Percentiles rank a stretch among this genome's conserved stretches.
phyloP scores from a whole-genome alignment of 176 grass and related monocot genomes.

The Oryza coarctata region DNA sequence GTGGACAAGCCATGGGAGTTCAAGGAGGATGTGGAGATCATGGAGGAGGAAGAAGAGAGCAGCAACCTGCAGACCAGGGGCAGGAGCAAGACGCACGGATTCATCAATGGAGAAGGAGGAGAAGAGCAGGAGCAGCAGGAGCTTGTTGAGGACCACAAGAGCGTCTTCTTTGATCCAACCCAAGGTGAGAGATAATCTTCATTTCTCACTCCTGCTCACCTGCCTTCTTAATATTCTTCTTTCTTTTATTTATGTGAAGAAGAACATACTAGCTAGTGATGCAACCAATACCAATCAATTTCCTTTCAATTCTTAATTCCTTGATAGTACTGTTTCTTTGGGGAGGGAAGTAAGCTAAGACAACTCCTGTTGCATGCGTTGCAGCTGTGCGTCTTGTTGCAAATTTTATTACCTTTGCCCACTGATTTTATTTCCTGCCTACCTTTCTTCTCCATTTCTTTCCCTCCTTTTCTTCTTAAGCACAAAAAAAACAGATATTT shows the following conservation, averaged over 20 bases:
- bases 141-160: conserved; percentile 25
- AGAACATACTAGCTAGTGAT: too few species aligned
- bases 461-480: neutral
- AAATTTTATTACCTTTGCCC: too few species aligned
- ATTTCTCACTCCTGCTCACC: neutral
- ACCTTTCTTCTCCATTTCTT: neutral
- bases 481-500: neutral
- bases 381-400: neutral
- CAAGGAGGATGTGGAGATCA: conserved; percentile 36
- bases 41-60: conserved; percentile 15
- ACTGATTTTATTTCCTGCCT: neutral
- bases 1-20: conserved; percentile 53
- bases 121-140: neutral
- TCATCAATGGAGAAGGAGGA: neutral
- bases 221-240: neutral
- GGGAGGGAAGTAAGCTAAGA: too few species aligned
- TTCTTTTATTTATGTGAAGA: neutral
- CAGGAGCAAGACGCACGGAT: conserved; percentile 18
- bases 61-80: conserved; percentile 34
- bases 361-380: neutral
- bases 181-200: conserved; percentile 34
- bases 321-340: too few species aligned
- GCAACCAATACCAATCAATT: too few species aligned
- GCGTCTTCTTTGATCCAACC: conserved; percentile 46
- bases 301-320: neutral